phyloP scores from a whole-genome alignment of 331 rosid genomes.

The Pyrus hybrid region DNA sequence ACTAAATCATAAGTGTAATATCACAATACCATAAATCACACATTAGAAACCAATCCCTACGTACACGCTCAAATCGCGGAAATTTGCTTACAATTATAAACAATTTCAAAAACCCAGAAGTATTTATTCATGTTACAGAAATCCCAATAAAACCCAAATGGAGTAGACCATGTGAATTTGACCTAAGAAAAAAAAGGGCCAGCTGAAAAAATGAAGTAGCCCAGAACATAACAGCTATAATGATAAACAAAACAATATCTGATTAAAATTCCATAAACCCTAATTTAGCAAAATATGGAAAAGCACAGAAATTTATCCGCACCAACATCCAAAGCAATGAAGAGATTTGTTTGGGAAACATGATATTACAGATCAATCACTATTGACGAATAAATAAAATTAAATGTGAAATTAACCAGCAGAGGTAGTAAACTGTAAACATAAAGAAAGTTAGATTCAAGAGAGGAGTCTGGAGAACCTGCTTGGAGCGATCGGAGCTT shows the following conservation, averaged over 20 bases:
- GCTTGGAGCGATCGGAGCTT: slow-evolving; percentile 20
- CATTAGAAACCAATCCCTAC: background rate
- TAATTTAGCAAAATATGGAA: background rate
- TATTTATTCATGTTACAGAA: background rate
- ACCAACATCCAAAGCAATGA: background rate
- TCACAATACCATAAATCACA: background rate
- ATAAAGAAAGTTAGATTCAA: background rate
- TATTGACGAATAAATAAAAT: background rate
- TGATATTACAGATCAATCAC: slow-evolving; percentile 29
- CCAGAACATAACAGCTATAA: background rate
- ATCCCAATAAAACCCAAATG: background rate
- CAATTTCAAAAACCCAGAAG: background rate
- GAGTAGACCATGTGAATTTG: background rate
- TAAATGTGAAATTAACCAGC: slow-evolving; percentile 8
- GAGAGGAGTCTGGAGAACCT: slow-evolving; percentile 25
- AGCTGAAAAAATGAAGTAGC: background rate
- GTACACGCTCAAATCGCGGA: background rate
- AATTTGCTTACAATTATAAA: background rate
- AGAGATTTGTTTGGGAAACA: background rate
- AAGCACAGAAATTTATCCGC: slow-evolving; percentile 17
- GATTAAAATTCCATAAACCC: slow-evolving; percentile 5
- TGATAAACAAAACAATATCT: background rate
- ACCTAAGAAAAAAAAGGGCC: background rate
- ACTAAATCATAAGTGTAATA: background rate
- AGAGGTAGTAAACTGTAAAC: background rate